Evolutionary conservation across 2,329 filamentous ascomycete genomes (phyloP).

Genomic region (Chalaropsis ovoidea): DNA sequence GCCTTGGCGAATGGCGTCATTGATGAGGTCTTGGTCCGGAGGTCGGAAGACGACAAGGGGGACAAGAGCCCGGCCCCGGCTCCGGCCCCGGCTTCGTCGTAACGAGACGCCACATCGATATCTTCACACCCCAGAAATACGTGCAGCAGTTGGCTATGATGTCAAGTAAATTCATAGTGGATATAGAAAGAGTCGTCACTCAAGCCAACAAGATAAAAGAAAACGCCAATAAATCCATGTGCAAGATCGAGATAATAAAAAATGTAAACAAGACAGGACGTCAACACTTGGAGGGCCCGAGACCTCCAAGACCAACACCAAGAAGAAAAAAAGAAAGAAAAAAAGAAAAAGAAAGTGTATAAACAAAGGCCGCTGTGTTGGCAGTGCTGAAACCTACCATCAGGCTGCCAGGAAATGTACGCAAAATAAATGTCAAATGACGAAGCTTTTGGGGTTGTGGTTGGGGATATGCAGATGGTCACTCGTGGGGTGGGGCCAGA

Average conservation of each 20-base stretch:
- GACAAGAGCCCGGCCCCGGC: background rate
- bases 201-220: background rate
- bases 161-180: conserved; percentile 8
- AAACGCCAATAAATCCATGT: background rate
- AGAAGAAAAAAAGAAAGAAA: background rate
- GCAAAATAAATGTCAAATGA: background rate
- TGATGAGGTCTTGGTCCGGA: conserved; percentile 61
- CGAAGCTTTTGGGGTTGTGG: background rate
- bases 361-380: background rate
- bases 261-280: background rate
- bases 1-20: conserved; percentile 84
- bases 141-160: no score
- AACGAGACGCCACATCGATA: background rate
- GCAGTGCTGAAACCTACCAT: conserved; percentile 8
- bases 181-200: background rate
- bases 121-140: no score
- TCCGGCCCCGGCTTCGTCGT: background rate
- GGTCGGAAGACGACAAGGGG: background rate
- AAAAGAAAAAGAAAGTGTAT: background rate
- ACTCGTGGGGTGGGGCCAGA: background rate
- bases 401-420: background rate
- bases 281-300: no score
- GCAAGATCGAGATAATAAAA: background rate
- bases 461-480: background rate
- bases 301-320: background rate